Evolutionary conservation across 768 basidiomycete genomes (phyloP).

Genomic region (Lactifluus pinguis): DNA sequence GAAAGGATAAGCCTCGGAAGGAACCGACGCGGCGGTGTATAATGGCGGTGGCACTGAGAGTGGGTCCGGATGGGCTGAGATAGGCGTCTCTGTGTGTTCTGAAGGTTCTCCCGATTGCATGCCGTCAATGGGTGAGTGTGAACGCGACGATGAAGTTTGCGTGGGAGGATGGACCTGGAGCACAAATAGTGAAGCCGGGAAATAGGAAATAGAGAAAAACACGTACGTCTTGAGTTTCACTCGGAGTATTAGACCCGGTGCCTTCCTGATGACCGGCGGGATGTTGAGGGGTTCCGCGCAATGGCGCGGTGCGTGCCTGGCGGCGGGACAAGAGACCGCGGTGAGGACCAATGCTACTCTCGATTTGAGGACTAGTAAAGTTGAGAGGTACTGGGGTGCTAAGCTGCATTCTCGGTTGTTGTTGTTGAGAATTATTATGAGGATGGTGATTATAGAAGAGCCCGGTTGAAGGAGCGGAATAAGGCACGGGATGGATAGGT

Average conservation of each 20-base stretch:
- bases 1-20: slow-evolving; percentile 14
- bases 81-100: slow-evolving; percentile 13
- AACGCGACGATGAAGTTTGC: slow-evolving; percentile 12
- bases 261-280: neutral
- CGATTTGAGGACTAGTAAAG: slow-evolving; percentile 14
- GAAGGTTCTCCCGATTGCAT: slow-evolving; percentile 13
- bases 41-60: slow-evolving; percentile 13
- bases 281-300: slow-evolving; percentile 11
- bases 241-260: slow-evolving; percentile 2
- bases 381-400: slow-evolving; percentile 12
- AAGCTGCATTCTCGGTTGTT: slow-evolving; percentile 10
- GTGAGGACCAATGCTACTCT: slow-evolving; percentile 19
- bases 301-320: slow-evolving; percentile 14
- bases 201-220: neutral
- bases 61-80: slow-evolving; percentile 12
- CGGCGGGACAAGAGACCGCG: slow-evolving; percentile 18
- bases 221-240: slow-evolving; percentile 18
- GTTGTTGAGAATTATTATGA: slow-evolving; percentile 10
- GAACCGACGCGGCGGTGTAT: slow-evolving; percentile 6
- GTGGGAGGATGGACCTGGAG: neutral
- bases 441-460: slow-evolving; percentile 16
- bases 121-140: slow-evolving; percentile 16
- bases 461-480: slow-evolving; percentile 17
- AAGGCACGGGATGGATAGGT: slow-evolving; percentile 20
- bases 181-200: neutral